A percentile compares a stretch with the other conserved stretches of the same genome.
phyloP scores from a whole-genome alignment of 2,329 filamentous ascomycete species.

The Thelonectria rubi region DNA sequence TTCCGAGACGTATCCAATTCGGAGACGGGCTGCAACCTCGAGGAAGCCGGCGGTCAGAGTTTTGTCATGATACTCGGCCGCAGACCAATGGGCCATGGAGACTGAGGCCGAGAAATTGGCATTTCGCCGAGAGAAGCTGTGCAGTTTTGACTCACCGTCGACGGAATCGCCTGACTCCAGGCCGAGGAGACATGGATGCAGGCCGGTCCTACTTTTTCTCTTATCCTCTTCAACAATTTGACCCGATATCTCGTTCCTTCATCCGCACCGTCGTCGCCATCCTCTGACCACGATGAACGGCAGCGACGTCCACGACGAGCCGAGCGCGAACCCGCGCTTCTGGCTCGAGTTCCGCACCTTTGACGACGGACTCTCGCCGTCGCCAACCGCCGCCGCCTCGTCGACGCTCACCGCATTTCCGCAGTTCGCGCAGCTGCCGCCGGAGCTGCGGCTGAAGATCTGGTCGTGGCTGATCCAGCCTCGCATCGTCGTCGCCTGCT shows the following conservation, averaged over 20 bases:
- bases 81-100: neutral
- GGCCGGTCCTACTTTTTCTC: conserved; percentile 26
- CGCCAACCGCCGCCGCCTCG: neutral
- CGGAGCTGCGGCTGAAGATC: conserved; percentile 59
- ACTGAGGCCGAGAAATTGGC: neutral
- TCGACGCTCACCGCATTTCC: conserved; percentile 42
- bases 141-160: conserved; percentile 20
- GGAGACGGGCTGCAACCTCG: neutral
- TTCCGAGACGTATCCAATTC: neutral
- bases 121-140: neutral
- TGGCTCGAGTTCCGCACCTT: conserved; percentile 58
- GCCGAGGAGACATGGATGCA: conserved; percentile 26
- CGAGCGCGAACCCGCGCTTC: conserved; percentile 47
- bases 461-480: conserved; percentile 57
- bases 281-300: conserved; percentile 21
- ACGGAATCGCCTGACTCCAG: conserved; percentile 36
- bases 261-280: conserved; percentile 20
- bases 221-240: conserved; percentile 3
- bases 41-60: neutral
- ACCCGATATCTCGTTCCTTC: neutral
- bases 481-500: conserved; percentile 56
- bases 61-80: neutral
- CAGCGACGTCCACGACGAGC: conserved; percentile 38
- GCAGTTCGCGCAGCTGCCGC: conserved; percentile 53
- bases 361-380: conserved; percentile 50